Percentiles rank a stretch among this genome's conserved stretches.
phyloP scores from a whole-genome alignment of 257 asterid species.

The Nicotiana noctiflora region DNA sequence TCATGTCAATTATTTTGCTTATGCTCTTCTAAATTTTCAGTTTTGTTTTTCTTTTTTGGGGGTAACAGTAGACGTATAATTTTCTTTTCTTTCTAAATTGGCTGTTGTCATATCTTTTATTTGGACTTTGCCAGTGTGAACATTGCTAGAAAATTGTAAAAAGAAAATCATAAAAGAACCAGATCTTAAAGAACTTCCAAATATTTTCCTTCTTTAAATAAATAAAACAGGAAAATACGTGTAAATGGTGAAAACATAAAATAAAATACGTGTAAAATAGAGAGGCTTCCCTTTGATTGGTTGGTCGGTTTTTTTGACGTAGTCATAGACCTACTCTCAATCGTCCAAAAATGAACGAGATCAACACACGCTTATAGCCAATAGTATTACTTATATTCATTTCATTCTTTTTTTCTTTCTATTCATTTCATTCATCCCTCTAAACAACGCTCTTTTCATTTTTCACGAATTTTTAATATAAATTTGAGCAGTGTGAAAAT shows the following conservation, averaged over 20 bases:
- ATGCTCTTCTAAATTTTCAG: too few relatives aligned
- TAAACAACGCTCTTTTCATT: not conserved
- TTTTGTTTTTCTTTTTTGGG: too few relatives aligned
- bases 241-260: not conserved
- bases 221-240: not conserved
- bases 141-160: not conserved
- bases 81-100: not conserved
- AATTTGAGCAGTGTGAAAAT: not conserved
- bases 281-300: not conserved
- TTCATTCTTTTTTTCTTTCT: not conserved
- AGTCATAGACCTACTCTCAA: not conserved
- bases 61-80: too few relatives aligned
- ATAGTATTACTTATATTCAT: not conserved
- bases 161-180: not conserved
- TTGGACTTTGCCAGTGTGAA: not conserved
- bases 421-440: not conserved
- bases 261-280: not conserved
- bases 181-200: not conserved
- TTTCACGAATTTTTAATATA: not conserved
- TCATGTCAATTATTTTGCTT: too few relatives aligned
- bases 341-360: not conserved
- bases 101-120: not conserved
- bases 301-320: slow-evolving; percentile 28
- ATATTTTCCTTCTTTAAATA: not conserved
- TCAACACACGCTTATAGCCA: not conserved